phyloP scores from a whole-genome alignment of 352 stramenopile species.

The Elongisporangium senticosum region DNA sequence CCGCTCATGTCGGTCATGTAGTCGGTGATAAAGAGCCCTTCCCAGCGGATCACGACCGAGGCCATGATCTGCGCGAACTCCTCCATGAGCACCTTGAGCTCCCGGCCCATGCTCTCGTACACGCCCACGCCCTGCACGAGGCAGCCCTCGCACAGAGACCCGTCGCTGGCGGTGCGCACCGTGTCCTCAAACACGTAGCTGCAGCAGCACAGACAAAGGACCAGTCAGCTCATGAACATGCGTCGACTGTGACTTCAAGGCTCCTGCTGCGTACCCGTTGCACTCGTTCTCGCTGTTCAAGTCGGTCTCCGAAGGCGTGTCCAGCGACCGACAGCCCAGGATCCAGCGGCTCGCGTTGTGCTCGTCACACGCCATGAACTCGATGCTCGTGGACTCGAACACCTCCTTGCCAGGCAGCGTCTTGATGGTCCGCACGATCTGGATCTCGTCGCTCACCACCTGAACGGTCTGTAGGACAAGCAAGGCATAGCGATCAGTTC shows the following conservation, averaged over 20 bases:
- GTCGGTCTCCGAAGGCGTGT: conserved; percentile 24
- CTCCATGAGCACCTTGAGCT: conserved; percentile 40
- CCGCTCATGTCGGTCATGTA: conserved; percentile 35
- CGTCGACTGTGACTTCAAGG: background rate
- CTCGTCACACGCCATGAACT: conserved; percentile 34
- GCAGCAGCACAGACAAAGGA: background rate
- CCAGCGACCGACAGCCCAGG: conserved; percentile 44
- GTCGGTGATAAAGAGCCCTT: conserved; percentile 69
- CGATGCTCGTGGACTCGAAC: conserved; percentile 39
- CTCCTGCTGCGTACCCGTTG: conserved; percentile 27
- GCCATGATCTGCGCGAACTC: conserved; percentile 56
- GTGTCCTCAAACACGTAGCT: conserved; percentile 56
- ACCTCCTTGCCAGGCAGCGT: conserved; percentile 39
- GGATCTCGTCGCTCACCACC: conserved; percentile 39
- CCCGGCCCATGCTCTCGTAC: conserved; percentile 47
- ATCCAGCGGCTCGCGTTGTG: conserved; percentile 45
- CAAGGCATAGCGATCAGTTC: background rate
- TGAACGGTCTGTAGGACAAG: conserved; percentile 14
- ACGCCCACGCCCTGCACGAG: conserved; percentile 41
- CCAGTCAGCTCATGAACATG: background rate
- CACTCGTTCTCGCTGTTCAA: conserved; percentile 56
- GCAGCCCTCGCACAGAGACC: conserved; percentile 36
- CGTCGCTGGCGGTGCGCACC: conserved; percentile 24
- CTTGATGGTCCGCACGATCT: conserved; percentile 53
- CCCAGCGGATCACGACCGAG: conserved; percentile 65